Evolutionary conservation across 305 asterid genomes (phyloP), one percentile per base, ranked within the genome.

Genomic region (Fraxinus angustifolia): DNA sequence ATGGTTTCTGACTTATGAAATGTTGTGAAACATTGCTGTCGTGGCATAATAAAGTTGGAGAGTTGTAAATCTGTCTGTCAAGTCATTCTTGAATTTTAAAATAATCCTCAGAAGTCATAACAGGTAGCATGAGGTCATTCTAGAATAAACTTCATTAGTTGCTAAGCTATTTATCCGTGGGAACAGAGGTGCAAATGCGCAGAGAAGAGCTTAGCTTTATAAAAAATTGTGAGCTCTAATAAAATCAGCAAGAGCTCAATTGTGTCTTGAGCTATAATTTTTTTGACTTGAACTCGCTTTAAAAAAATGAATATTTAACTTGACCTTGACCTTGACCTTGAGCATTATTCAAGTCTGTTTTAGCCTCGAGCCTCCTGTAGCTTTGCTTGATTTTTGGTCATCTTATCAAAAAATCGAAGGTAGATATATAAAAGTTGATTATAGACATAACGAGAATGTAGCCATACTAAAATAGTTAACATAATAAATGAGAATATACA

Each of bases 61-160:
- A 70, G 80, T 19, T 77, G 17, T 60, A 76, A 33, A 23, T 42
- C 56, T 80, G 58, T 34, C 30, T 73, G 62, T 73, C 28, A 68
- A 42, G 26, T 68, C 67, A 28, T 80, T 81, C 28, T 75, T 2
- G 19, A 30, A 68, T 28, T 68, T 14, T 30, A 68, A 28, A 8
- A 30, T 48, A 28, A 17, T 70, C 77, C 34, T 30, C 36, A 14
- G 12, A 34, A 33, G 35, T 70, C 56, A 17, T 31, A 70, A 72
- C 5, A 30, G 74, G 80, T 60, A 73, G 50, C 42, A 79, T 78
- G 23, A 11, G 35, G 40, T 31, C 38, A 6, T 68, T 68, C 21
- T 14, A 12, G 75, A 68, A 28, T 68, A 31, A 67, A 11, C 3
- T 14, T 19, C 35, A 65, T 35, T 35, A 65, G 75, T 42, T 68